Conservation (phyloP, 225 moss, liverwort and hornwort genomes). For the Antitrichia curtipendula region DNA sequence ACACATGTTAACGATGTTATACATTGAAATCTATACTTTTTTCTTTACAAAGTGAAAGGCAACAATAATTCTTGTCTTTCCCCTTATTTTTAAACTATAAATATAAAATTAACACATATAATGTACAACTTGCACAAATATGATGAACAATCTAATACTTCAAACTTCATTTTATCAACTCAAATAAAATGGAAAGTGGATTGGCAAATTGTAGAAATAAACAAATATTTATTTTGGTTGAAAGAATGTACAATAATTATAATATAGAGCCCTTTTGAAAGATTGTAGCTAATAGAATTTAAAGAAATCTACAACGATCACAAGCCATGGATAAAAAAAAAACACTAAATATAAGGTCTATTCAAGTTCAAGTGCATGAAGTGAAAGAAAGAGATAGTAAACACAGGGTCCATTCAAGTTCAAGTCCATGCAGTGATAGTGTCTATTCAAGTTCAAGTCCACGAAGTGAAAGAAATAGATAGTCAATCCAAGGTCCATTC, state of each 20-base stretch:
- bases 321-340: not conserved
- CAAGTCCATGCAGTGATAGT: not conserved
- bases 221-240: too few relatives aligned
- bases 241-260: too few relatives aligned
- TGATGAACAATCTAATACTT: not conserved
- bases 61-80: not conserved
- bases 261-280: too few relatives aligned
- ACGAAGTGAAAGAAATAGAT: too few relatives aligned
- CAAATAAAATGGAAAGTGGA: not conserved
- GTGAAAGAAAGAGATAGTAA: not conserved
- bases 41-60: too few relatives aligned
- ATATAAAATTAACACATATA: not conserved
- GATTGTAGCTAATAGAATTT: too few relatives aligned
- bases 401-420: rapidly evolving
- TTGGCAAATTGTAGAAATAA: too few relatives aligned
- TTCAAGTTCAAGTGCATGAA: not conserved
- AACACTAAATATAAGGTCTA: rapidly evolving
- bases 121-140: not conserved
- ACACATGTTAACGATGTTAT: too few relatives aligned
- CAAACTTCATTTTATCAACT: not conserved
- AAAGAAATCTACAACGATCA: too few relatives aligned
- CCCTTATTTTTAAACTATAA: not conserved
- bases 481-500: too few relatives aligned
- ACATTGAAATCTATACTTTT: too few relatives aligned
- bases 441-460: too few relatives aligned